Conservation (phyloP, 208 protist genomes). For the Perkinsela sp. region DNA sequence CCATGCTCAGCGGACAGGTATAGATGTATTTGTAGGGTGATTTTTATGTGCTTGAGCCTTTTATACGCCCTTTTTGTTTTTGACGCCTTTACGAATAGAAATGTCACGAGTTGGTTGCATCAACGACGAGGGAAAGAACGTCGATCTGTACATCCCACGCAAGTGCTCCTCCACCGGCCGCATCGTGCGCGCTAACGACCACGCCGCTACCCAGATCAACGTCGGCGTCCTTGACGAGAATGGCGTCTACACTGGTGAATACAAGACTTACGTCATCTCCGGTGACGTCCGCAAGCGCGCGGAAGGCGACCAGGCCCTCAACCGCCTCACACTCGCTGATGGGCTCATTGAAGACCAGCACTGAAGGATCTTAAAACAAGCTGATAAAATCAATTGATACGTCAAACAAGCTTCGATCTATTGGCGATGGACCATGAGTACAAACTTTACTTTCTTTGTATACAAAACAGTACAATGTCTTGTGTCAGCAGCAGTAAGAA, state of each 20-base stretch:
- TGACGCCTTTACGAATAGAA: background rate
- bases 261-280: conserved; percentile 70
- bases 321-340: conserved; percentile 58
- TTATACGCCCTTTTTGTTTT: background rate
- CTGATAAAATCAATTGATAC: too few relatives aligned
- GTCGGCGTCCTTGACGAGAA: conserved; percentile 70
- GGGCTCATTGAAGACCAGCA: conserved; percentile 19
- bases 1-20: background rate
- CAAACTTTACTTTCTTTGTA: too few relatives aligned
- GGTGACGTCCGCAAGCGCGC: conserved; percentile 72
- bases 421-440: too few relatives aligned
- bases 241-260: conserved; percentile 63
- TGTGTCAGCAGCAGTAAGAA: too few relatives aligned
- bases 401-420: too few relatives aligned
- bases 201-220: conserved; percentile 79
- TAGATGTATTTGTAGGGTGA: background rate
- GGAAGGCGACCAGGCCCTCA: conserved; percentile 73
- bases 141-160: conserved; percentile 82
- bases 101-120: conserved; percentile 17
- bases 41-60: background rate
- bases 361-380: too few relatives aligned
- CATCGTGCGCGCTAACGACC: conserved; percentile 73
- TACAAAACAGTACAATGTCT: too few relatives aligned
- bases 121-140: conserved; percentile 65
- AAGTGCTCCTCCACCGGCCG: conserved; percentile 84